Percentiles rank a stretch among this genome's conserved stretches.
phyloP scores from a whole-genome alignment of 192 early-diverging fungal species.

The Backusella luteola region DNA sequence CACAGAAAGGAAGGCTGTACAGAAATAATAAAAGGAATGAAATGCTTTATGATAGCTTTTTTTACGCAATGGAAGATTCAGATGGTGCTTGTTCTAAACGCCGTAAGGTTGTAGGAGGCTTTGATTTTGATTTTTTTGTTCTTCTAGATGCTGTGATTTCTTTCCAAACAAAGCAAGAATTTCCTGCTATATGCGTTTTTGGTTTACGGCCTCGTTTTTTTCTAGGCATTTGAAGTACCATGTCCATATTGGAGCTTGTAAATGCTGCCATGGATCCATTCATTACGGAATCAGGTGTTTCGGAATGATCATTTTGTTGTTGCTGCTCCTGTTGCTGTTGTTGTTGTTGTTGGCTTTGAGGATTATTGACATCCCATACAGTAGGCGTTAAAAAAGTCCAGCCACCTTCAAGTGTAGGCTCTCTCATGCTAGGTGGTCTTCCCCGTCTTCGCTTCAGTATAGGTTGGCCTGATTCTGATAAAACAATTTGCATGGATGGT shows the following conservation, averaged over 20 bases:
- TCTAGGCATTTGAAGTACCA: slow-evolving; percentile 34
- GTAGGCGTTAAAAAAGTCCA: slow-evolving; percentile 34
- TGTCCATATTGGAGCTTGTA: slow-evolving; percentile 35
- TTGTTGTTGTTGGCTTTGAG: background rate
- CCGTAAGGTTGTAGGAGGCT: background rate
- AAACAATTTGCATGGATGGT: slow-evolving; percentile 19
- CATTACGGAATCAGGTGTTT: slow-evolving; percentile 12
- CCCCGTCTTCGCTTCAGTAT: slow-evolving; percentile 24
- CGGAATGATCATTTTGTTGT: background rate
- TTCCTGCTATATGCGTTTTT: slow-evolving; percentile 40
- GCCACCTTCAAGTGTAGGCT: slow-evolving; percentile 24
- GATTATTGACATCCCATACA: slow-evolving; percentile 25
- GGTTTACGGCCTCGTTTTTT: slow-evolving; percentile 42
- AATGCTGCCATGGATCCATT: slow-evolving; percentile 32
- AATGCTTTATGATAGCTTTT: background rate
- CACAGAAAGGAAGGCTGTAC: slow-evolving; percentile 7
- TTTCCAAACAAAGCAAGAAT: slow-evolving; percentile 44
- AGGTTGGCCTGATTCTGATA: slow-evolving; percentile 20
- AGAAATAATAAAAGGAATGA: background rate
- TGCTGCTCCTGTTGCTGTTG: background rate
- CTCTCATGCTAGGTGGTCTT: slow-evolving; percentile 20
- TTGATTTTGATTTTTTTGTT: background rate
- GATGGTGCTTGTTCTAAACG: slow-evolving; percentile 6
- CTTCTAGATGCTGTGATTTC: slow-evolving; percentile 17
- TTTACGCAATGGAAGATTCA: background rate